Conservation (phyloP, 1,284 basidiomycete species). For the Cutaneotrichosporon mucoides region DNA sequence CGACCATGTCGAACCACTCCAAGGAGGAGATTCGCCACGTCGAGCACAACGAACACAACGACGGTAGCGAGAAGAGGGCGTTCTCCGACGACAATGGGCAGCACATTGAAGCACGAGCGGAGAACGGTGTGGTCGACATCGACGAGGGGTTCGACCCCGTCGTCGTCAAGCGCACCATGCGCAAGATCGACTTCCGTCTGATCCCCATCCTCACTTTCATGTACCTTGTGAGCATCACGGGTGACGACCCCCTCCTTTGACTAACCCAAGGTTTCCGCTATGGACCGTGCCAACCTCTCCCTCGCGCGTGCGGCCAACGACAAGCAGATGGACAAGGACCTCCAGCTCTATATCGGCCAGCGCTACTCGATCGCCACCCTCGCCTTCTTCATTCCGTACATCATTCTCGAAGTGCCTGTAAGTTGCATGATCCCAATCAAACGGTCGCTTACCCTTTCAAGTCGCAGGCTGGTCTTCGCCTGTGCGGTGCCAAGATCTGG, state of each 20-base stretch:
- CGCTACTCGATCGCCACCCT: constrained; percentile 45
- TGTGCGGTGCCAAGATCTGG: constrained; percentile 21
- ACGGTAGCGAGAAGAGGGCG: neutral
- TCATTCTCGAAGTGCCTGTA: constrained; percentile 21
- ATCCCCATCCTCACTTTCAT: constrained; percentile 12
- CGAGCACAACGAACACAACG: neutral
- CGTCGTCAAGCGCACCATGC: constrained; percentile 6
- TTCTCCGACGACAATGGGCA: neutral
- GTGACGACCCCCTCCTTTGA: too few species aligned
- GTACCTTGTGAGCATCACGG: constrained; percentile 6
- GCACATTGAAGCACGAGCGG: neutral
- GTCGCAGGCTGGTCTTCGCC: constrained; percentile 25
- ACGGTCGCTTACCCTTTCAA: constrained; percentile 37
- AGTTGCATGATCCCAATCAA: neutral
- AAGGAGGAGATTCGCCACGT: constrained; percentile 9
- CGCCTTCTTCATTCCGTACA: constrained; percentile 45
- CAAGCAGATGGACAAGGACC: constrained; percentile 26
- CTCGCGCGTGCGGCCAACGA: constrained; percentile 32
- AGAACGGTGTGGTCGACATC: constrained; percentile 4
- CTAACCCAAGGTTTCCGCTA: constrained; percentile 15
- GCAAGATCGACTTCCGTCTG: constrained; percentile 18
- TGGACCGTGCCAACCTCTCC: constrained; percentile 30
- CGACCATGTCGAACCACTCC: neutral
- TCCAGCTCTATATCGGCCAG: constrained; percentile 24
- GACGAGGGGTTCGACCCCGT: constrained; percentile 10